phyloP scores from a whole-genome alignment of 2,329 filamentous ascomycete species.

The Colletotrichum sp. region DNA sequence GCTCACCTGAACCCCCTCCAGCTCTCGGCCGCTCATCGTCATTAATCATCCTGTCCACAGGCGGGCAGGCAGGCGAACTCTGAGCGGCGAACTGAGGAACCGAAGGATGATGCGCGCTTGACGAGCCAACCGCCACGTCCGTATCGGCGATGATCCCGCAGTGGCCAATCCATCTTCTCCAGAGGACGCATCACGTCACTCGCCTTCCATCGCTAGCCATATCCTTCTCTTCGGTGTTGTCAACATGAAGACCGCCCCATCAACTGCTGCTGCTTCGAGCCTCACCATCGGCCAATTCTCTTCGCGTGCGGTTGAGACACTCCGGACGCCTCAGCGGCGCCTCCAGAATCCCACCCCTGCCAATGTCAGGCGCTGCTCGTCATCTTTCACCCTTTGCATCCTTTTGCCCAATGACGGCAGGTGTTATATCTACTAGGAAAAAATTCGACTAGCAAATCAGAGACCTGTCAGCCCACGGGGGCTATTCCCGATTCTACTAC shows the following conservation, averaged over 20 bases:
- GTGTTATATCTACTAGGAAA: background rate
- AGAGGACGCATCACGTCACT: background rate
- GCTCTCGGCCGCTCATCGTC: background rate
- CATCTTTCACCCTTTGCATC: background rate
- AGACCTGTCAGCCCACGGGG: background rate
- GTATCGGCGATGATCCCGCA: background rate
- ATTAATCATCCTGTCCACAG: background rate
- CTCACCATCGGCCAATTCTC: background rate
- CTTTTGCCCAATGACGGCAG: background rate
- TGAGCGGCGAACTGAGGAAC: background rate
- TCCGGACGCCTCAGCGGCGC: background rate
- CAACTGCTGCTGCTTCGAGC: background rate
- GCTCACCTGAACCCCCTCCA: constrained; percentile 6
- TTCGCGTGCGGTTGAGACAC: background rate
- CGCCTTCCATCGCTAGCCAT: background rate
- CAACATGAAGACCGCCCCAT: background rate
- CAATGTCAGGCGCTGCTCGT: background rate
- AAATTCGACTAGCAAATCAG: background rate
- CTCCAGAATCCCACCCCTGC: background rate
- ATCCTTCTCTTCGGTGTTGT: background rate
- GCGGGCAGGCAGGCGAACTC: background rate
- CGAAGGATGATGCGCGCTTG: background rate
- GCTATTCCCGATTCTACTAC: background rate
- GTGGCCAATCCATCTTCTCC: background rate
- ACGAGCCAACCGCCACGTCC: background rate